Percentiles rank a stretch among this genome's conserved stretches.
Conservation (phyloP, 2,329 filamentous ascomycete species). For the Tolypocladium ovalisporum region DNA sequence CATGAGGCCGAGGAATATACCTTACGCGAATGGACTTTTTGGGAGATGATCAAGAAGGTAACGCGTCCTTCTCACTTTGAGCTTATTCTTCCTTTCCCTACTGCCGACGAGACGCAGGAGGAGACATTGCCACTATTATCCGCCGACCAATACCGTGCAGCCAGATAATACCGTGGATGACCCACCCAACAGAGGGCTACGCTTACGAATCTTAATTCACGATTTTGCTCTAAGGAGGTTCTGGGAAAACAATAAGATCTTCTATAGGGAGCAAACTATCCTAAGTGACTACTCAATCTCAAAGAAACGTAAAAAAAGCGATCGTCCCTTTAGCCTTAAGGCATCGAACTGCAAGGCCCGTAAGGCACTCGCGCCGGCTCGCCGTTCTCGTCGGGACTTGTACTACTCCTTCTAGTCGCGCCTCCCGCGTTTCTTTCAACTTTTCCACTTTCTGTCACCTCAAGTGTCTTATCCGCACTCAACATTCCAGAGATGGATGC, state of each 20-base stretch:
- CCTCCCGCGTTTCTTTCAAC: neutral
- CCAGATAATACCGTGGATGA: too few relatives aligned
- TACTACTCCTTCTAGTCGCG: neutral
- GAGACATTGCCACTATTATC: conserved; percentile 6
- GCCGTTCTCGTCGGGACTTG: too few relatives aligned
- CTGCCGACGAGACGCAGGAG: conserved; percentile 5
- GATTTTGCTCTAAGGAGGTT: neutral
- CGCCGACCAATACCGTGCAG: too few relatives aligned
- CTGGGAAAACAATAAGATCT: too few relatives aligned
- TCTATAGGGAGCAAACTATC: too few relatives aligned
- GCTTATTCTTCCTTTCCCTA: conserved; percentile 7
- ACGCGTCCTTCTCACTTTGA: conserved; percentile 7
- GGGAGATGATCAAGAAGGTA: conserved; percentile 6
- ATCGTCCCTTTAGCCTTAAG: too few relatives aligned
- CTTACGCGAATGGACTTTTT: conserved; percentile 4
- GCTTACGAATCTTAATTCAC: neutral
- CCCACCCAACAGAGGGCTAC: neutral
- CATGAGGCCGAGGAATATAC: conserved; percentile 1
- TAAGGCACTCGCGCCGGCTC: too few relatives aligned
- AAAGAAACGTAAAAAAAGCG: too few relatives aligned
- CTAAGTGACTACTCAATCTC: neutral
- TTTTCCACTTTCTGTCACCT: neutral
- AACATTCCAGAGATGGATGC: neutral
- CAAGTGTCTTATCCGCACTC: neutral
- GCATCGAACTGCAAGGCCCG: too few relatives aligned